Evolutionary conservation across 2,329 filamentous ascomycete genomes (phyloP), one percentile per base, ranked within the genome.

Genomic region (Hymenoscyphus fraxineus): DNA sequence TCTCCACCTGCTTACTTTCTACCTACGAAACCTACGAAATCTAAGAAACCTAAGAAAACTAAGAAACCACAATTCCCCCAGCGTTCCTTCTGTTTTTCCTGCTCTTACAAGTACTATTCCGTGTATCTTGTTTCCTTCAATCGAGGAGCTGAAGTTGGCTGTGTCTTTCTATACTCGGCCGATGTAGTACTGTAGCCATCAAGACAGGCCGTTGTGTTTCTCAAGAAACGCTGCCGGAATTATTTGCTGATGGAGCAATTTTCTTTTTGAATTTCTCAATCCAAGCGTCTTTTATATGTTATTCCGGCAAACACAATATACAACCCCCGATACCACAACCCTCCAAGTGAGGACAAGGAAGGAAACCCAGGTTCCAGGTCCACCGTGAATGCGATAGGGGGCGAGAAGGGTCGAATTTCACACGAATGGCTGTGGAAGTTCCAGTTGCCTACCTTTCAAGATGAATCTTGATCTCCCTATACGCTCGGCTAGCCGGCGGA

Each of bases 391-490:
- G 1, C 35, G 35, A n/a, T 40, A 31, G 61, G 27, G 55, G 38
- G n/a, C 54, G 56, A 55, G 31, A 22, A 27, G 27, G 27, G 27
- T 27, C 55, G 63, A 59, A 35, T 35, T 35, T 2, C 9, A 35
- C 35, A 35, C 35, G 35, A 59, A 69, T 66, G 66, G 64, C 63
- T 64, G 27, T 27, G 27, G 62, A 16, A 51, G 44, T 35, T 35
- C 2, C 35, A 35, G 6, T 35, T 35, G 35, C 35, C 35, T 51
- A 6, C 6, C 6, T 51, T 15, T 65, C 57, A 72, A 58, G 39
- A 75, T 76, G 73, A 75, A 74, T 66, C 67, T 76, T 67, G 72
- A 68, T 65, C 72, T 75, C 32, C 74, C 74, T 32, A 70, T 75
- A 44, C 68, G 73, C 22, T 65, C 66, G 40, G 68, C 66, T 12